These are phyloP conservation scores for Batkoa obscura DNA, from an alignment of 371 early-diverging fungal genomes.

Conservation along the genomic window DNA sequence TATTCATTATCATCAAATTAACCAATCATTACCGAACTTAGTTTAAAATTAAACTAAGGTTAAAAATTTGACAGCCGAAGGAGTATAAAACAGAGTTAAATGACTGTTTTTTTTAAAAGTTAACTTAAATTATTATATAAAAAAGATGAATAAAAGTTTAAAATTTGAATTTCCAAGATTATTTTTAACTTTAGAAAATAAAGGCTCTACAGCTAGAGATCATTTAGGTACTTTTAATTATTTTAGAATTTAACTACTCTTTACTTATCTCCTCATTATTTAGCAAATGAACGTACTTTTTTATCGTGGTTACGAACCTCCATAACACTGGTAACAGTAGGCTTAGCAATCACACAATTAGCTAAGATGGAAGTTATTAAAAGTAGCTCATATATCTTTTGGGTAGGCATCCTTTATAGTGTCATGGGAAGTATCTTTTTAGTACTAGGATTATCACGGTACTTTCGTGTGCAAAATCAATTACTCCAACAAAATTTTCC, in stretches of 20 bases:
- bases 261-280: not conserved
- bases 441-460: not conserved
- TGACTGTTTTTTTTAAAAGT: too few relatives aligned
- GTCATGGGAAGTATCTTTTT: not conserved
- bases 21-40: too few relatives aligned
- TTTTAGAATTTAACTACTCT: not conserved
- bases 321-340: conserved; percentile 48
- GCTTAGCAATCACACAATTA: conserved; percentile 55
- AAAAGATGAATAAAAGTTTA: too few relatives aligned
- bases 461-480: not conserved
- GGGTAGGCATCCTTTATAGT: not conserved
- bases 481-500: too few relatives aligned
- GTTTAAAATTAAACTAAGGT: too few relatives aligned
- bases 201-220: conserved; percentile 53
- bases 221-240: conserved; percentile 26
- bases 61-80: too few relatives aligned
- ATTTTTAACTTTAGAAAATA: conserved; percentile 39
- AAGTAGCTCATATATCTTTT: not conserved
- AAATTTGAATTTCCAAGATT: too few relatives aligned
- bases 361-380: not conserved
- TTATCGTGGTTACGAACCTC: conserved; percentile 62
- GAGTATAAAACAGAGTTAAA: too few relatives aligned
- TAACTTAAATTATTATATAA: too few relatives aligned
- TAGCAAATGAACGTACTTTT: conserved; percentile 64
- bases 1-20: too few relatives aligned